These are phyloP conservation scores for Teratosphaeria pseudoeucalypti DNA, from an alignment of 2,329 filamentous ascomycete species.

Conservation along the genomic window DNA sequence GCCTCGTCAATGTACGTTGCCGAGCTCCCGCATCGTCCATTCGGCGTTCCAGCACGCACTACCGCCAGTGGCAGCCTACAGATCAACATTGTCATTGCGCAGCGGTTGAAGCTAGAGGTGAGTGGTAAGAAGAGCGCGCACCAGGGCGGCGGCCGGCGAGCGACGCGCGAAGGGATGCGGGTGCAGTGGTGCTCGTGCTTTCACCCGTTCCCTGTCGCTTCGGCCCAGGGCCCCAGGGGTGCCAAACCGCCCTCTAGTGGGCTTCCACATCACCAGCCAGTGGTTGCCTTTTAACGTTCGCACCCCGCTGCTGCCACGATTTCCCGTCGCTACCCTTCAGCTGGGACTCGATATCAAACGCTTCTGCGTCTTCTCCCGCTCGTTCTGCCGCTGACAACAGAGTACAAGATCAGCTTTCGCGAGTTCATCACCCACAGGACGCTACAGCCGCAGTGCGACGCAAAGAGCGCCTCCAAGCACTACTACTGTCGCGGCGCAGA, in stretches of 20 bases:
- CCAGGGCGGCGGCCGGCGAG: neutral
- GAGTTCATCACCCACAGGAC: neutral
- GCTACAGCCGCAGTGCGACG: neutral
- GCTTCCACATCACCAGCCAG: neutral
- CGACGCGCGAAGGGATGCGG: neutral
- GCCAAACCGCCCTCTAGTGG: conserved; percentile 1
- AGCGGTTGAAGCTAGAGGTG: neutral
- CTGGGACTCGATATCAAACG: conserved; percentile 3
- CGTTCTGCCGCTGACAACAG: conserved; percentile 3
- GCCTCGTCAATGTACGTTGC: neutral
- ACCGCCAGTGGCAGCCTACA: neutral
- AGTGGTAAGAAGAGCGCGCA: neutral
- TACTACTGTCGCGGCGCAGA: neutral
- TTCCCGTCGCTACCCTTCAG: conserved; percentile 6
- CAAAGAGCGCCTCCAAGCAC: neutral
- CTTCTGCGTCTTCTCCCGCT: conserved; percentile 7
- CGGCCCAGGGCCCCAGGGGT: neutral
- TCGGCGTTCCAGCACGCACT: neutral
- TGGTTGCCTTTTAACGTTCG: conserved; percentile 1
- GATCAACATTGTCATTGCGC: neutral
- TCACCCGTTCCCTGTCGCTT: neutral
- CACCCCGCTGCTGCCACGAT: conserved; percentile 1
- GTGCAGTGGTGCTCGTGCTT: neutral
- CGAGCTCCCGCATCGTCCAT: neutral
- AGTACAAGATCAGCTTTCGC: neutral